Conservation (phyloP, 225 moss, liverwort and hornwort species). For the Pleurozium schreberi region DNA sequence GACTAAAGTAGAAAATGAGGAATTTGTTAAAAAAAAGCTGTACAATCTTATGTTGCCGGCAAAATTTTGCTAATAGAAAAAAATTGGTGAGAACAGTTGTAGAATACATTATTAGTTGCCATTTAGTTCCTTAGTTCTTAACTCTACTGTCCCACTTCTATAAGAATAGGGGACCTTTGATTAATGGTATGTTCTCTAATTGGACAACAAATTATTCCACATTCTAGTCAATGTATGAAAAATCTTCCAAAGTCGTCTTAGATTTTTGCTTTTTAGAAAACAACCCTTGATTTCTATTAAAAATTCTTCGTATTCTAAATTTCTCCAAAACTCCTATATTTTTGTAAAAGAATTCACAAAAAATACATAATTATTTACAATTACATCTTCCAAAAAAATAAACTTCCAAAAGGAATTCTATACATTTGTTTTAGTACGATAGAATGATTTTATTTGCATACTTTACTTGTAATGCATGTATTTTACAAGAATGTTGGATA, state of each 20-base stretch:
- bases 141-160: not conserved
- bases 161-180: fast-evolving
- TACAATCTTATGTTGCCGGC: fast-evolving
- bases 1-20: too few relatives aligned
- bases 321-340: not conserved
- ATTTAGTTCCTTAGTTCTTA: not conserved
- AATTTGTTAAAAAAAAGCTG: too few relatives aligned
- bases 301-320: not conserved
- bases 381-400: not conserved
- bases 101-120: fast-evolving
- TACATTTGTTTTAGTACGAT: too few relatives aligned
- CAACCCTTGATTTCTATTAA: not conserved
- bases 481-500: not conserved
- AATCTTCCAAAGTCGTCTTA: too few relatives aligned
- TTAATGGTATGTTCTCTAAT: not conserved
- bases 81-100: too few relatives aligned
- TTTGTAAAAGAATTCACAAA: not conserved
- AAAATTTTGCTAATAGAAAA: fast-evolving
- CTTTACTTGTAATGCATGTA: not conserved
- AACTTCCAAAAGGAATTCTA: fast-evolving
- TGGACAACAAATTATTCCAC: not conserved
- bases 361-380: too few relatives aligned
- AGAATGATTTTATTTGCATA: not conserved
- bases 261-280: fast-evolving
- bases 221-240: too few relatives aligned